phyloP scores from a whole-genome alignment of 2,329 filamentous ascomycete genomes.

The Pyricularia grisea region DNA sequence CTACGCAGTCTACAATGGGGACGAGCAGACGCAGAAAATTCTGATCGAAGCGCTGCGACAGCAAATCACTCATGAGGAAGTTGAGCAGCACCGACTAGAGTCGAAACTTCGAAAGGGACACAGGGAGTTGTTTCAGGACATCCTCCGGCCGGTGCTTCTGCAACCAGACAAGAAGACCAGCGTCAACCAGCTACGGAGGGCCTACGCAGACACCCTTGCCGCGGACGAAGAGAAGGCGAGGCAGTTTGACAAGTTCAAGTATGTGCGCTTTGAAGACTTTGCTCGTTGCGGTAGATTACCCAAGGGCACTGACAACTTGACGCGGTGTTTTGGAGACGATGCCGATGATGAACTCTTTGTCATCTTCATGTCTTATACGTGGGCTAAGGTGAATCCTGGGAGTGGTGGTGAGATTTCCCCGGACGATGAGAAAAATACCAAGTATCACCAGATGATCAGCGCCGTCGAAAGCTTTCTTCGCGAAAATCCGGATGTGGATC shows the following conservation, averaged over 20 bases:
- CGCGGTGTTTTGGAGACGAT: conserved; percentile 6
- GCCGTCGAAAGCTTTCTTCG: conserved; percentile 19
- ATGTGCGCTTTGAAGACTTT: conserved; percentile 20
- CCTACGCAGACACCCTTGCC: background rate
- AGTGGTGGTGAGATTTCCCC: conserved; percentile 10
- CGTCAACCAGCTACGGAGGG: background rate
- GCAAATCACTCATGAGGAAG: background rate
- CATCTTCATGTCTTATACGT: conserved; percentile 26
- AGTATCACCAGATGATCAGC: conserved; percentile 20
- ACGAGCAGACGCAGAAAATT: conserved; percentile 14
- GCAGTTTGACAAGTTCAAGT: conserved; percentile 19
- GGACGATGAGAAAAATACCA: conserved; percentile 20
- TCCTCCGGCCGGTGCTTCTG: conserved; percentile 21
- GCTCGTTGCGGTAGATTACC: conserved; percentile 15
- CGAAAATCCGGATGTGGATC: conserved; percentile 14
- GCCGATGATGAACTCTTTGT: conserved; percentile 12
- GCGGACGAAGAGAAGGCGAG: conserved; percentile 13
- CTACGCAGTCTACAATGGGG: conserved; percentile 23
- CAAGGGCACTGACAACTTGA: conserved; percentile 13
- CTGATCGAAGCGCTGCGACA: conserved; percentile 17
- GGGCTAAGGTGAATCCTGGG: conserved; percentile 14
- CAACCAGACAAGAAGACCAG: conserved; percentile 7
- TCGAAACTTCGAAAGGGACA: conserved; percentile 23
- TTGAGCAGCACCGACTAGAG: conserved; percentile 11
- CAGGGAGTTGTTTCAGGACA: conserved; percentile 25